Conservation (phyloP, 257 asterid genomes). For the Solanum stenotomum region DNA sequence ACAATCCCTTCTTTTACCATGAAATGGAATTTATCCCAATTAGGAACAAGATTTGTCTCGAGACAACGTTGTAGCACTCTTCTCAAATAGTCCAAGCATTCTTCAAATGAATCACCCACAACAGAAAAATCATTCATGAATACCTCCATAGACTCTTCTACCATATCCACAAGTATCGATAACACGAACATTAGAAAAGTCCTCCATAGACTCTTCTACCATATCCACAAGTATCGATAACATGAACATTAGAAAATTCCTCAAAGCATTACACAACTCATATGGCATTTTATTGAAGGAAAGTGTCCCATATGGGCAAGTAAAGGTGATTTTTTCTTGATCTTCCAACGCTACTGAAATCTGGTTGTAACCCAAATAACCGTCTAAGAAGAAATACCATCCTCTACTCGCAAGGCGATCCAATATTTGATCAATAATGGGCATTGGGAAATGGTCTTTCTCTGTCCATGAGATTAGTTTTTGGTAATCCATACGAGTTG, state of each 20-base stretch:
- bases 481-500: neutral
- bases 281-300: too few species aligned
- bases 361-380: neutral
- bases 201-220: too few species aligned
- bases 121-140: neutral
- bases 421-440: neutral
- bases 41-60: neutral
- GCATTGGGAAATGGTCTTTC: neutral
- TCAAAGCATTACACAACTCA: too few species aligned
- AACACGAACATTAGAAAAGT: too few species aligned
- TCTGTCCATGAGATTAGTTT: neutral
- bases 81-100: neutral
- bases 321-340: neutral
- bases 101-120: neutral
- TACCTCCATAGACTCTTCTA: neutral
- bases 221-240: neutral
- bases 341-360: neutral
- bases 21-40: neutral
- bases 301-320: neutral
- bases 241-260: too few species aligned
- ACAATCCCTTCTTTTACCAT: neutral
- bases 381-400: neutral
- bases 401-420: neutral
- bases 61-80: neutral
- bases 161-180: too few species aligned